phyloP scores from a whole-genome alignment of 139 green algal genomes.

The Pleodorina starrii region DNA sequence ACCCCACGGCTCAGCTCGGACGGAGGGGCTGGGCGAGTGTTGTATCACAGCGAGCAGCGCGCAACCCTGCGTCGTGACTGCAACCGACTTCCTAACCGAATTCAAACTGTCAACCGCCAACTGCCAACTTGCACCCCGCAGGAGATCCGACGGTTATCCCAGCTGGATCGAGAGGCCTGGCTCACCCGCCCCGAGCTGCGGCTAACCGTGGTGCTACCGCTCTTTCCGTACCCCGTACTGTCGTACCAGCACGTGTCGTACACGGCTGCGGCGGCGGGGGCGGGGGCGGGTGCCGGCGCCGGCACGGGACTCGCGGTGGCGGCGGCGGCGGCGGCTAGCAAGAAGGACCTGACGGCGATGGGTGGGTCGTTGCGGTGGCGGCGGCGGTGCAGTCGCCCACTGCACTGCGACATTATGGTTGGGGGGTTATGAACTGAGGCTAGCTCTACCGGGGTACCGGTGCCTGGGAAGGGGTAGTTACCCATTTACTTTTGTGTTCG shows the following conservation, averaged over 20 bases:
- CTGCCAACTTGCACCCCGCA: neutral
- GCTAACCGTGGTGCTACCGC: constrained; percentile 84
- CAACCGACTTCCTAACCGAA: no score
- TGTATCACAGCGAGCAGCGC: no score
- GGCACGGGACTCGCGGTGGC: neutral
- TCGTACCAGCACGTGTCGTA: constrained; percentile 72
- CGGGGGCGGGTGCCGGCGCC: neutral
- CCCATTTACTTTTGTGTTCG: no score
- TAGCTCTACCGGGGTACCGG: no score
- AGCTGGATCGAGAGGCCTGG: constrained; percentile 7
- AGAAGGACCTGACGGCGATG: neutral
- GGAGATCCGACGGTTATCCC: neutral
- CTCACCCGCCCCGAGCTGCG: constrained; percentile 51
- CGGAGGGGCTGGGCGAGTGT: no score
- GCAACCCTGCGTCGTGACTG: no score
- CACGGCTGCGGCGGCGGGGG: constrained; percentile 3
- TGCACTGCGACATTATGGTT: no score
- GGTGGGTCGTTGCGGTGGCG: neutral
- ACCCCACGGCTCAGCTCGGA: no score
- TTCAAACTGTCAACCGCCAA: neutral
- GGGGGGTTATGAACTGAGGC: no score
- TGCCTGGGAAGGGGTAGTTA: no score
- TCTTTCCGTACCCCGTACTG: constrained; percentile 90
- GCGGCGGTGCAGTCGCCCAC: no score
- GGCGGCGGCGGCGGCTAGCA: neutral